Evolutionary conservation across 73 alveolate species (phyloP).

Genomic region (Uronychia setigera): DNA sequence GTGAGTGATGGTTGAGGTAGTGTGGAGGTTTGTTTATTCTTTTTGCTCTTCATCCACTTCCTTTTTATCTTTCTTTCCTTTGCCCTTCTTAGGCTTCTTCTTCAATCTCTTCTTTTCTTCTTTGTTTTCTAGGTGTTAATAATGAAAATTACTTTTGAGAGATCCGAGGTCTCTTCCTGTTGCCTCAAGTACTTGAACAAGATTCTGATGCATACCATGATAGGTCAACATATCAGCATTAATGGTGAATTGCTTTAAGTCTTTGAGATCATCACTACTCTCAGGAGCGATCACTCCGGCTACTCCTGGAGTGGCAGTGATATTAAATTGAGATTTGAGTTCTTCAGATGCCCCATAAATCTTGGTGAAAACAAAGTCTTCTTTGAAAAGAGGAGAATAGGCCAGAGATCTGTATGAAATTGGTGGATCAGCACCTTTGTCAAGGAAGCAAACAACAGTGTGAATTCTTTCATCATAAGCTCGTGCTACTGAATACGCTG

Average conservation of each 20-base stretch:
- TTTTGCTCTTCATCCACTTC: too few species aligned
- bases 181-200: not conserved
- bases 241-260: not conserved
- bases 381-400: not conserved
- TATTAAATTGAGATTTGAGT: too few species aligned
- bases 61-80: too few species aligned
- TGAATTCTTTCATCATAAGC: not conserved
- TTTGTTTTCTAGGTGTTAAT: too few species aligned
- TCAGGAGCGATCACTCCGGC: not conserved
- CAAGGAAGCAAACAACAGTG: not conserved
- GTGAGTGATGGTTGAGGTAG: too few species aligned
- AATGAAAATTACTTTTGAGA: not conserved
- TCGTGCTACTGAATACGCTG: not conserved
- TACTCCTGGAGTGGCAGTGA: not conserved
- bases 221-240: not conserved
- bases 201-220: not conserved
- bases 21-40: too few species aligned
- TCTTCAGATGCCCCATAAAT: not conserved
- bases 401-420: not conserved
- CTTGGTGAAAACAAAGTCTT: not conserved
- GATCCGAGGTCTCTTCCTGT: not conserved
- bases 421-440: not conserved
- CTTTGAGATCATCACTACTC: not conserved
- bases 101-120: too few species aligned
- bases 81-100: too few species aligned